Evolutionary conservation across 1,284 basidiomycete genomes (phyloP).

Genomic region (Flammula alnicola): DNA sequence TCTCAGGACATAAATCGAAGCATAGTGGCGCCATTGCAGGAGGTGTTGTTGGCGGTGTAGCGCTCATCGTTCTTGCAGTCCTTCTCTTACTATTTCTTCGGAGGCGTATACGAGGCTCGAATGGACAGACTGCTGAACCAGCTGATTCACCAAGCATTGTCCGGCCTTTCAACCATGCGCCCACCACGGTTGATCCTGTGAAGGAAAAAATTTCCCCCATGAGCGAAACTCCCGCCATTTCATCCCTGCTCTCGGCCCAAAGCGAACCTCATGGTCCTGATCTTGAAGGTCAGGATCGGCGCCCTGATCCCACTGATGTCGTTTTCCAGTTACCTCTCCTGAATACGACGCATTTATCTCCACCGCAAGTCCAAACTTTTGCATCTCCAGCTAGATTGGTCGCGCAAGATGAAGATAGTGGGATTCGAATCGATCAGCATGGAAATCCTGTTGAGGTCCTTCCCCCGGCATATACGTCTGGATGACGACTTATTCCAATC

Average conservation of each 20-base stretch:
- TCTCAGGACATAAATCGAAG: neutral
- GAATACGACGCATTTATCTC: neutral
- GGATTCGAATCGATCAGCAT: neutral
- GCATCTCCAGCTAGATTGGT: neutral
- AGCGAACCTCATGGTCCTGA: too few relatives aligned
- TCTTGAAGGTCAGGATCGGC: too few relatives aligned
- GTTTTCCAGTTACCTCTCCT: too few relatives aligned
- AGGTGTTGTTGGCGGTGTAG: neutral
- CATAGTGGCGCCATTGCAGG: neutral
- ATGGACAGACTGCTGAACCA: neutral
- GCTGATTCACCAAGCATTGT: neutral
- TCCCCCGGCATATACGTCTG: neutral
- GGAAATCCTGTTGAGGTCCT: conserved; percentile 2
- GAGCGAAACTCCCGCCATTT: too few relatives aligned
- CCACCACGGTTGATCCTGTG: too few relatives aligned
- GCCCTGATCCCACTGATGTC: too few relatives aligned
- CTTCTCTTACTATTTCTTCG: neutral
- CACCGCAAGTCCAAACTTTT: neutral
- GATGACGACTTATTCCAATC: neutral
- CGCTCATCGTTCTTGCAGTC: neutral
- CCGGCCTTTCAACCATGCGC: neutral
- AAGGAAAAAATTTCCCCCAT: too few relatives aligned
- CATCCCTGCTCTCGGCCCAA: too few relatives aligned
- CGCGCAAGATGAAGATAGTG: conserved; percentile 1
- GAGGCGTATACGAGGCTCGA: neutral